Evolutionary conservation across 2,329 filamentous ascomycete genomes (phyloP), one percentile per base, ranked within the genome.

Genomic region (Hypoxylon sp.): DNA sequence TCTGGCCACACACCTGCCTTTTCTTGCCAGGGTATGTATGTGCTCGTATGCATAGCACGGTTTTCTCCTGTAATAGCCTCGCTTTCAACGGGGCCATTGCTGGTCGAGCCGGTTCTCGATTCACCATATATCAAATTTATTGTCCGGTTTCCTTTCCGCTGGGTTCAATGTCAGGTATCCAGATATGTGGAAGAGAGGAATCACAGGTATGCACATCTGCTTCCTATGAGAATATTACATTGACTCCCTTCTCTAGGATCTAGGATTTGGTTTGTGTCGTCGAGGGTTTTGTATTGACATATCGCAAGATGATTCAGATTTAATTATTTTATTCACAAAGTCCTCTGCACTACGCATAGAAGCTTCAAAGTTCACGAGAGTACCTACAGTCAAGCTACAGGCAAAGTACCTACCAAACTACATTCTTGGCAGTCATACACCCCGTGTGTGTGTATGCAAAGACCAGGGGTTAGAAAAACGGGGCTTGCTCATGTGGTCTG

Each of bases 401-500:
- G 9, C 43, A 13, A 8, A 46, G 43, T 45, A 45, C 36, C 21
- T 47, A 46, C 27, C 21, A 34, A 17, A 37, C 13, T 48, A 42
- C 5, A 25, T 25, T 9, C 21, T 61, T 53, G 42, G 51, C 57
- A 56, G 45, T 51, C 47, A 21, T 37, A 55, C 48, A 54, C 48
- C 51, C 47, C 7, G 47, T 38, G 48, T 54, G 45, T 46, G 38
- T 32, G 47, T 61, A 61, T 58, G 58, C 58, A 59, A 40, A 42
- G 29, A 20, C 46, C 31, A 53, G 54, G 52, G 41, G 50, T 26
- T 12, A 20, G 38, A 54, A 60, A 60, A 62, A 32, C 40, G 54
- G 59, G 57, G 51, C 57, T 58, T 57, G 59, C 57, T 59, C 57
- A 62, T 60, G 59, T 62, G 57, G 47, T 50, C 51, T 45, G 40